Evolutionary conservation across 345 rosid genomes (phyloP).

Genomic region (Salix suchowensis): DNA sequence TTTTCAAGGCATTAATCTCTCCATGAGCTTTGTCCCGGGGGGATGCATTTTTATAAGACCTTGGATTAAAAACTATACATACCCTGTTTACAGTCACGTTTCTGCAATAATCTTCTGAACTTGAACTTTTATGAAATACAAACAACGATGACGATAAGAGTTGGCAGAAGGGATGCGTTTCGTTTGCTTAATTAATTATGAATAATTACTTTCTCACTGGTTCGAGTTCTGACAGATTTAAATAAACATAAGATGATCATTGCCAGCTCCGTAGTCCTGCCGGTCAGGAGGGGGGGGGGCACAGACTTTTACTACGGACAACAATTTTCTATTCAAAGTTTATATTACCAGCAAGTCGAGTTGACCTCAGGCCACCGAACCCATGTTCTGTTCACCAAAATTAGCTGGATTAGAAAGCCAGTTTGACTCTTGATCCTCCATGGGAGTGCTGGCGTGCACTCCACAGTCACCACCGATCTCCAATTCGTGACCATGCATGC

Average conservation of each 20-base stretch:
- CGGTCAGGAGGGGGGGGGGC: neutral
- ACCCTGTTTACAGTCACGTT: neutral
- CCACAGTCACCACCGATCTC: neutral
- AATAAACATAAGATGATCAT: neutral
- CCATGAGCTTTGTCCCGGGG: conserved; percentile 17
- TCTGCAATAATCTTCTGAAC: neutral
- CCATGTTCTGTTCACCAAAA: neutral
- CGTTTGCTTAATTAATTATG: neutral
- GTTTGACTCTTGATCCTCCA: neutral
- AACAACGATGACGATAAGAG: neutral
- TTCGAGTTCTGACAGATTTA: neutral
- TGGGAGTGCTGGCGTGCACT: neutral
- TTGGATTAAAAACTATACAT: neutral
- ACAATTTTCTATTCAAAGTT: neutral
- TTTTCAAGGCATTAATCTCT: conserved; percentile 5
- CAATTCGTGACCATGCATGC: neutral
- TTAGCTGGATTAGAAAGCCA: neutral
- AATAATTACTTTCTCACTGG: neutral
- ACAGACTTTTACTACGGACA: neutral
- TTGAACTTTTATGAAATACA: neutral
- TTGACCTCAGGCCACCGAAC: neutral
- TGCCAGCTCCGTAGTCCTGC: neutral
- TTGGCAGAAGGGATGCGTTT: neutral
- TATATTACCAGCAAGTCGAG: neutral
- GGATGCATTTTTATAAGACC: conserved; percentile 20